These are phyloP conservation scores for Solanum okadae DNA, from an alignment of 257 asterid genomes.

Conservation along the genomic window DNA sequence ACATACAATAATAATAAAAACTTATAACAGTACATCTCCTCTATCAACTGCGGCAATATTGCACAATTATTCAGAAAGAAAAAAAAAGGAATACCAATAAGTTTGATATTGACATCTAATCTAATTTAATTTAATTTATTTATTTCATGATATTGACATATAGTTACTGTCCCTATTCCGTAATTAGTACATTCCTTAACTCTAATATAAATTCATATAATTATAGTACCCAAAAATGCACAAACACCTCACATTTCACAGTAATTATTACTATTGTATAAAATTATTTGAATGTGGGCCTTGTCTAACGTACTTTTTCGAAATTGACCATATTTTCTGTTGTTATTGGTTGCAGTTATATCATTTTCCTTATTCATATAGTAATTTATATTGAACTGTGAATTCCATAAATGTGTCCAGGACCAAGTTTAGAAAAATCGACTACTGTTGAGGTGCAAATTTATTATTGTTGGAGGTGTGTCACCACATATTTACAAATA, in stretches of 20 bases:
- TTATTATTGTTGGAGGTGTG: not conserved
- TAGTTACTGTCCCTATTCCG: not conserved
- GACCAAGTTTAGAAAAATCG: not conserved
- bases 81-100: not conserved
- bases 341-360: not conserved
- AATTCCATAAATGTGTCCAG: not conserved
- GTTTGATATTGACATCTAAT: not conserved
- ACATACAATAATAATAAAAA: not conserved
- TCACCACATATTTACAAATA: not conserved
- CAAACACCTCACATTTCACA: not conserved
- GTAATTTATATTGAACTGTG: not conserved
- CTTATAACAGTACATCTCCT: not conserved
- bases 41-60: not conserved
- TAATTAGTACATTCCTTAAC: not conserved
- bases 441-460: not conserved
- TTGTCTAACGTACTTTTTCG: not conserved
- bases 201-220: not conserved
- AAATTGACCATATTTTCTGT: not conserved
- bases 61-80: not conserved
- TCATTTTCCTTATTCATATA: not conserved
- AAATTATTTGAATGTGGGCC: not conserved
- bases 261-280: not conserved
- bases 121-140: not conserved
- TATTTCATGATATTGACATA: not conserved
- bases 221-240: not conserved